phyloP scores from a whole-genome alignment of 2,329 filamentous ascomycete species.

The Sarocladiaceae sp. region DNA sequence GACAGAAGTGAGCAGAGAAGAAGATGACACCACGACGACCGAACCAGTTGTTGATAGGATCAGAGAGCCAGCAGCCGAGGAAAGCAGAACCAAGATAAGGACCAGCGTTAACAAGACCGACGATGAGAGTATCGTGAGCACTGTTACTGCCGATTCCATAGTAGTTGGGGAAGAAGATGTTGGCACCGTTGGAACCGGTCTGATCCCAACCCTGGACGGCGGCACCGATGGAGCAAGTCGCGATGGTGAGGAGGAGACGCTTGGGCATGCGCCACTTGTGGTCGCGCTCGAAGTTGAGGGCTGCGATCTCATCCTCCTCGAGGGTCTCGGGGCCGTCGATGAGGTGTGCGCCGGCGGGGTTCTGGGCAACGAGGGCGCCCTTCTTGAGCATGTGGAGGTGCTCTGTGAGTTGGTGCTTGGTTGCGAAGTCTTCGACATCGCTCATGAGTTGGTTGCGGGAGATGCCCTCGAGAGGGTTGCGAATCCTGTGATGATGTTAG shows the following conservation, averaged over 20 bases:
- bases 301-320: constrained; percentile 49
- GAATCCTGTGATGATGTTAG: constrained; percentile 36
- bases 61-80: constrained; percentile 53
- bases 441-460: constrained; percentile 47
- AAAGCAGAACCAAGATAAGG: constrained; percentile 44
- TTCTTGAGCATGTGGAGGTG: constrained; percentile 51
- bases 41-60: constrained; percentile 49
- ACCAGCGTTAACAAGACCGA: constrained; percentile 63
- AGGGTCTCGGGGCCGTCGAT: constrained; percentile 53
- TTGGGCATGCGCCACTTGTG: constrained; percentile 64
- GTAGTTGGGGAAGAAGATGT: constrained; percentile 51
- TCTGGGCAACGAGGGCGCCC: constrained; percentile 49
- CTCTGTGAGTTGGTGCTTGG: constrained; percentile 54
- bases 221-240: constrained; percentile 63
- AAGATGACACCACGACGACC: constrained; percentile 58
- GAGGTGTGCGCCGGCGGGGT: constrained; percentile 51
- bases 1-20: constrained; percentile 67
- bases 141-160: constrained; percentile 31
- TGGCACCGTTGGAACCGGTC: constrained; percentile 59
- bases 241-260: constrained; percentile 62
- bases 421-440: constrained; percentile 57
- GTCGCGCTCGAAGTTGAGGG: constrained; percentile 54
- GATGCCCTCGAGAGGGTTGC: constrained; percentile 45
- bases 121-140: constrained; percentile 37
- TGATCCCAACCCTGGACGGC: constrained; percentile 63